These are phyloP conservation scores for Bonia amplexicaulis DNA, from an alignment of 176 grass and related monocot genomes.

Conservation along the genomic window DNA sequence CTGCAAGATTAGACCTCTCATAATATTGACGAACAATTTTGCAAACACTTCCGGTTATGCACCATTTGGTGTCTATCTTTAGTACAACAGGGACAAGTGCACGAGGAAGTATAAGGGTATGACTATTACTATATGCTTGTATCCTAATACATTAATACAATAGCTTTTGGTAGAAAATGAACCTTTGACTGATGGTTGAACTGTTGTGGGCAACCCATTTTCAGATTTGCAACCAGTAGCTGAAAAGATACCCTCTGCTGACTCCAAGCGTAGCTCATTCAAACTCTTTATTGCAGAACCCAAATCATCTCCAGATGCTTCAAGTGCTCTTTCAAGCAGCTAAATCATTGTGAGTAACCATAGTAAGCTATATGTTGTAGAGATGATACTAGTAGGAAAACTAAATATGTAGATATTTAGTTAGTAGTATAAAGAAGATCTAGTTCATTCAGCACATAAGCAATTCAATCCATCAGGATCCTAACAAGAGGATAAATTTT, in stretches of 20 bases:
- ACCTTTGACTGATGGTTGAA: slow-evolving; percentile 43
- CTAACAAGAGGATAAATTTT: neutral
- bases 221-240: slow-evolving; percentile 33
- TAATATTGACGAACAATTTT: neutral
- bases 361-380: neutral
- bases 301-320: slow-evolving; percentile 80
- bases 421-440: neutral
- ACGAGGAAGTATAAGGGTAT: neutral
- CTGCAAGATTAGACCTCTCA: neutral
- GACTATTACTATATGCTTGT: neutral
- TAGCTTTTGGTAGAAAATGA: neutral
- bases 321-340: slow-evolving; percentile 73
- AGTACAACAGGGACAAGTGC: neutral
- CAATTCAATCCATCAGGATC: neutral
- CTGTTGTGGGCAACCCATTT: slow-evolving; percentile 26
- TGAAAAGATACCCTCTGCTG: slow-evolving; percentile 31
- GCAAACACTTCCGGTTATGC: neutral
- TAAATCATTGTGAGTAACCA: slow-evolving; percentile 36
- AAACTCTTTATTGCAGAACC: slow-evolving; percentile 83
- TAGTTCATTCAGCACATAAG: neutral
- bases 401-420: neutral
- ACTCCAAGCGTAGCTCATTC: slow-evolving; percentile 56
- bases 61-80: neutral
- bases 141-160: neutral
- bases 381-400: neutral